These are phyloP conservation scores for Diospyros kaki DNA, from an alignment of 148 eudicot species.

Conservation along the genomic window DNA sequence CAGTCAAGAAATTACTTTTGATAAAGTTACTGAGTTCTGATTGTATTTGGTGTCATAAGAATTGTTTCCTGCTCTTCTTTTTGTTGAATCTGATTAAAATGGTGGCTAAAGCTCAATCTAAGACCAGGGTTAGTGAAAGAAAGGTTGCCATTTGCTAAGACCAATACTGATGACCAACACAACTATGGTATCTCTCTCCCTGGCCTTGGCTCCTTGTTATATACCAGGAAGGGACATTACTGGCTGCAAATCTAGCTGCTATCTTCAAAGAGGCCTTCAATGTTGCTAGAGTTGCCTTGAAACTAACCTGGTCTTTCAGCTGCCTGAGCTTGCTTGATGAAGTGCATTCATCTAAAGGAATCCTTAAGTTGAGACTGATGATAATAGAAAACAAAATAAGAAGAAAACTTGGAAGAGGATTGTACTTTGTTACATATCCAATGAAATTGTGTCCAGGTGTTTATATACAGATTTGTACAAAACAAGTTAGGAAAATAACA, in stretches of 20 bases:
- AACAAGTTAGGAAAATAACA: no score
- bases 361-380: no score
- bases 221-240: neutral
- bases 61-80: neutral
- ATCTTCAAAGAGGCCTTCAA: neutral
- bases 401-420: no score
- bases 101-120: neutral
- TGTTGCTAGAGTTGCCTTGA: neutral
- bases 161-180: neutral
- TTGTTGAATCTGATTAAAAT: neutral
- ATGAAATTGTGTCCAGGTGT: no score
- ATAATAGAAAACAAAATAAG: no score
- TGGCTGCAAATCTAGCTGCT: neutral
- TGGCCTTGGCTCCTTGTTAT: neutral
- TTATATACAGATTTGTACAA: no score
- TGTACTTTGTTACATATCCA: no score
- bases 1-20: neutral
- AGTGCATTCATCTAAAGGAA: no score
- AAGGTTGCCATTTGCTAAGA: neutral
- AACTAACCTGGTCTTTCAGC: neutral
- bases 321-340: neutral
- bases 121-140: neutral
- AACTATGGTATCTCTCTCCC: neutral
- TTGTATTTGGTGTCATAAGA: neutral
- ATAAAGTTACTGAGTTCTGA: neutral